phyloP scores from a whole-genome alignment of 345 rosid species.

The Euphorbia tirucalli region DNA sequence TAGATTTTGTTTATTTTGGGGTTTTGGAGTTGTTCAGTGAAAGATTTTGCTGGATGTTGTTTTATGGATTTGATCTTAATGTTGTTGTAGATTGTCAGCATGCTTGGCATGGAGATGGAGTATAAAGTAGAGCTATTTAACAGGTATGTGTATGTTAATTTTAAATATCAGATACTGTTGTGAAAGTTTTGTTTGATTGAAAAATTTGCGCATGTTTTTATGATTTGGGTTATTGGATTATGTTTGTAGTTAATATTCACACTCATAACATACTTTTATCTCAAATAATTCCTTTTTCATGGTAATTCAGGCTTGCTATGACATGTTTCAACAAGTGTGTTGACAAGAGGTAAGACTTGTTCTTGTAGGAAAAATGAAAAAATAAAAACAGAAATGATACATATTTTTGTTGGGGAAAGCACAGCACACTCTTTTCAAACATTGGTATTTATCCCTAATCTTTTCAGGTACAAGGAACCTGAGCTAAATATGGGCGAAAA shows the following conservation, averaged over 20 bases:
- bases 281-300: slow-evolving; percentile 5
- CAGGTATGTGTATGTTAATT: slow-evolving; percentile 44
- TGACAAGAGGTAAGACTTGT: slow-evolving; percentile 68
- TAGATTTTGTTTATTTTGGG: not conserved
- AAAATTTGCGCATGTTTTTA: too few species aligned
- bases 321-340: slow-evolving; percentile 91
- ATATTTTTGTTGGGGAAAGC: too few species aligned
- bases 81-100: slow-evolving; percentile 63
- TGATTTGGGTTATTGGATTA: not conserved
- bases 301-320: slow-evolving; percentile 70
- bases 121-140: slow-evolving; percentile 91
- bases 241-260: too few species aligned
- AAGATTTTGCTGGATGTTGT: not conserved
- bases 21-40: not conserved
- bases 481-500: slow-evolving; percentile 99
- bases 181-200: not conserved
- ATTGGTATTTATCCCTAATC: not conserved
- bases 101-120: slow-evolving; percentile 96
- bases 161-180: not conserved
- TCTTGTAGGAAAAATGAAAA: not conserved
- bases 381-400: too few species aligned
- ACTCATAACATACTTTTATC: not conserved
- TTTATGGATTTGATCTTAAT: slow-evolving; percentile 6
- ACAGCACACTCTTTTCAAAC: not conserved
- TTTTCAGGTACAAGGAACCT: slow-evolving; percentile 75